phyloP scores from a whole-genome alignment of 441 rosid species.

The Mallotus repandus region DNA sequence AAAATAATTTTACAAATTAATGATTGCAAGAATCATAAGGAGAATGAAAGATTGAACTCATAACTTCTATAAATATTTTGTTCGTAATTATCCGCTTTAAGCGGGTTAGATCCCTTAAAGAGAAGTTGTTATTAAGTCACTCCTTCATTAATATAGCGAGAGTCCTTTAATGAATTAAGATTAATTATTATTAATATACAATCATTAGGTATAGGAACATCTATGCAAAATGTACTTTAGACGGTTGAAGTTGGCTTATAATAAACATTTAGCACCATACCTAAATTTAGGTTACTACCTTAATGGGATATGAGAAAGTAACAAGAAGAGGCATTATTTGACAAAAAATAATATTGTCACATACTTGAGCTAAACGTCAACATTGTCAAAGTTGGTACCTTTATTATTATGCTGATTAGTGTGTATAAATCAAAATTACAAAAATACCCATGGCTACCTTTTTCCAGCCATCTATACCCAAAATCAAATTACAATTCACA shows the following conservation, averaged over 20 bases:
- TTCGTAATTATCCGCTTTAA: no score
- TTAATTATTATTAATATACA: no score
- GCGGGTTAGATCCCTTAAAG: no score
- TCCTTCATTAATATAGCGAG: no score
- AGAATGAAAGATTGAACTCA: no score
- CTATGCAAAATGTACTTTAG: neutral
- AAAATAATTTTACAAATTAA: no score
- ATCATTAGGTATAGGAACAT: neutral
- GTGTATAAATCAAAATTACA: neutral
- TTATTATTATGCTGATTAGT: no score
- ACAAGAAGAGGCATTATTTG: neutral
- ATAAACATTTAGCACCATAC: neutral
- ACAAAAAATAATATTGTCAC: neutral
- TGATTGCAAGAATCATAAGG: no score
- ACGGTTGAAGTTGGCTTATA: neutral
- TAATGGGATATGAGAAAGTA: neutral
- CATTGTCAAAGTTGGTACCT: conserved; percentile 21
- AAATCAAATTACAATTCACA: conserved; percentile 28
- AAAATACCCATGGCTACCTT: conserved; percentile 7
- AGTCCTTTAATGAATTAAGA: no score
- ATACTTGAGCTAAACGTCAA: conserved; percentile 31
- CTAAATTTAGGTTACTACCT: conserved; percentile 3
- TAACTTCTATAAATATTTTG: no score
- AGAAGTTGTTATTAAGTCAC: no score
- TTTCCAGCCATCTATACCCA: conserved; percentile 24